Evolutionary conservation across 805 yeast genomes (phyloP).

Genomic region (Jamesozyma gamospora): DNA sequence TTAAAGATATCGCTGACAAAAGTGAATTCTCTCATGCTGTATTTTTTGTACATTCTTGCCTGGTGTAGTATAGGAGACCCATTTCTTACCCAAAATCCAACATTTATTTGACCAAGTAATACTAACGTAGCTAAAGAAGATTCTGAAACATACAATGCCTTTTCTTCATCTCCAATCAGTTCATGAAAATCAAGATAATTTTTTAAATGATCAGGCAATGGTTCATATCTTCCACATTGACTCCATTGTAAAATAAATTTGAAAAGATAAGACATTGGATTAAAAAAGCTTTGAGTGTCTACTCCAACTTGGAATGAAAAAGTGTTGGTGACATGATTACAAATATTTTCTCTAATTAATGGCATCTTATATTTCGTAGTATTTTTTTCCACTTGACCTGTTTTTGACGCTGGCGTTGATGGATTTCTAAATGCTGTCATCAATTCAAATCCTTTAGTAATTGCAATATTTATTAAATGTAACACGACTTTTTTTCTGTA

Average conservation of each 20-base stretch:
- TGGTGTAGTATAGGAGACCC: constrained; percentile 77
- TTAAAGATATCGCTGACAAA: constrained; percentile 68
- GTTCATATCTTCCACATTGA: constrained; percentile 25
- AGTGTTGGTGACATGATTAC: constrained; percentile 16
- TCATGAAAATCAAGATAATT: constrained; percentile 13
- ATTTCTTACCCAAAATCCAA: constrained; percentile 91
- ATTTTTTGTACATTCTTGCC: constrained; percentile 63
- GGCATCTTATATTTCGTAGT: not conserved
- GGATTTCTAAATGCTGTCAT: constrained; percentile 11
- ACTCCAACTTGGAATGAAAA: constrained; percentile 26
- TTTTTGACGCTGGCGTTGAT: not conserved
- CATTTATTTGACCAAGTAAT: constrained; percentile 69
- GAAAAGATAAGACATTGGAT: constrained; percentile 27
- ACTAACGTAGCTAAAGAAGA: constrained; percentile 72
- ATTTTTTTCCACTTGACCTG: not conserved
- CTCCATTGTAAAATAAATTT: constrained; percentile 27
- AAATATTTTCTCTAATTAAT: constrained; percentile 16
- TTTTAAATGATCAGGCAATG: constrained; percentile 11
- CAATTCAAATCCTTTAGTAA: constrained; percentile 15
- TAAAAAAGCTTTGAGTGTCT: constrained; percentile 24
- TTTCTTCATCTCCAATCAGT: constrained; percentile 13
- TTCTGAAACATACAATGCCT: constrained; percentile 34
- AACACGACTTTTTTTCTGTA: constrained; percentile 11
- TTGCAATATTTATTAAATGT: constrained; percentile 11
- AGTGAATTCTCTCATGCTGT: constrained; percentile 76